Percentiles rank a stretch among this genome's conserved stretches.
These are phyloP conservation scores for Hanseniaspora jakobsenii DNA, from an alignment of 805 yeast species.

Conservation along the genomic window DNA sequence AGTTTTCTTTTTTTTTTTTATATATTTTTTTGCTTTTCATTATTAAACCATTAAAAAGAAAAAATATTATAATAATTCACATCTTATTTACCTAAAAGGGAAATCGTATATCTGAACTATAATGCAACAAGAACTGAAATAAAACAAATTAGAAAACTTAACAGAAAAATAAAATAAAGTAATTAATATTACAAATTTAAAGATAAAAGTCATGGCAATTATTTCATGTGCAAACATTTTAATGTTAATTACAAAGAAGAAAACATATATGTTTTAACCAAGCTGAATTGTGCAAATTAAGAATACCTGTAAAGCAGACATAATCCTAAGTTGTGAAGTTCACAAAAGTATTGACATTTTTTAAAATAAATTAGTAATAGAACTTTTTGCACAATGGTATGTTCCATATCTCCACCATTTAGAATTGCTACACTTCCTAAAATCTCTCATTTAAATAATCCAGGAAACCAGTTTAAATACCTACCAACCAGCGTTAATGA, in stretches of 20 bases:
- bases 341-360: too few relatives aligned
- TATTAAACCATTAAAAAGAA: not conserved
- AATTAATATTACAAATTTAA: too few relatives aligned
- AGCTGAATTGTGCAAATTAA: not conserved
- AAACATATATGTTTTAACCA: not conserved
- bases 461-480: conserved; percentile 20
- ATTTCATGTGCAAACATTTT: not conserved
- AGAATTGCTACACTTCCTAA: conserved; percentile 27
- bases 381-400: conserved; percentile 2
- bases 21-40: not conserved
- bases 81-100: too few relatives aligned
- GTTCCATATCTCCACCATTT: conserved; percentile 28
- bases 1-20: not conserved
- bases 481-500: conserved; percentile 23
- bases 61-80: not conserved
- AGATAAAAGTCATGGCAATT: too few relatives aligned
- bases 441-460: conserved; percentile 23
- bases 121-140: too few relatives aligned
- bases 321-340: too few relatives aligned
- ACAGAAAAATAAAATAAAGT: too few relatives aligned
- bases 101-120: too few relatives aligned
- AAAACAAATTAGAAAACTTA: too few relatives aligned
- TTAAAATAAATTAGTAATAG: not conserved
- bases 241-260: not conserved
- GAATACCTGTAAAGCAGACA: not conserved